Base-by-base conservation (phyloP, 768 basidiomycete species). In the Xerocomellus chrysenteron region DNA sequence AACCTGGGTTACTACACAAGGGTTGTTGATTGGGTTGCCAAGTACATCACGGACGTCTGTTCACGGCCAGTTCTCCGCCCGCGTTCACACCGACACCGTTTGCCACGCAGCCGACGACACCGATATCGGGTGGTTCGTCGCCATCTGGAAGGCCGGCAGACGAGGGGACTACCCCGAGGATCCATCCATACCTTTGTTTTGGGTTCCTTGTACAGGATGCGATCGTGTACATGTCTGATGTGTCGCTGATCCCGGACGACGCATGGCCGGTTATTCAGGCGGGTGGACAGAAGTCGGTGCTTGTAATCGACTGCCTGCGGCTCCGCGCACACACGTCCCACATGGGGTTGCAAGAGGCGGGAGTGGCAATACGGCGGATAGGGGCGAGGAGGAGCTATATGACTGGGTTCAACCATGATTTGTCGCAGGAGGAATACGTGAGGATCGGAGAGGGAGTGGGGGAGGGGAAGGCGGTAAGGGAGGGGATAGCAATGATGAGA, bases 211-310 rank as follows among this genome's bases (percentile, higher is more conserved):
- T 90, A 45, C 81, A 86, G 63, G 75, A 86, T 36, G 73, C 80
- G 32, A 72, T 95, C 45, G 76, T 84, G 14, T 95, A 95, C 74
- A 78, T 96, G 56, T 87, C 88, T 28, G 94, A 97, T 69, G 89
- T 87, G 41, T 91, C 88, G 10, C 73, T 81, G 62, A 89, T 96
- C 52, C 92, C 94, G 2, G 82, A 88, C 9, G 78, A 82, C 36
- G 81, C 84, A 40, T 92, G 89, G 89, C 64, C 70, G 19, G 63
- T 84, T 49, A 72, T 86, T 50, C 60, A 68, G 35, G 61, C 57
- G 14, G 62, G 59, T 5, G 48, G 54, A 32, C 59, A 54, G 24
- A 70, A 70, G 50, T 76, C 85, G 2, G 78, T 90, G 26, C 77
- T 89, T 56, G 81, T 94, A 47, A 76, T 94, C 39, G 93, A 96